Base-by-base conservation (phyloP, 495 filamentous ascomycete species). In the Penicillium fimorum region DNA sequence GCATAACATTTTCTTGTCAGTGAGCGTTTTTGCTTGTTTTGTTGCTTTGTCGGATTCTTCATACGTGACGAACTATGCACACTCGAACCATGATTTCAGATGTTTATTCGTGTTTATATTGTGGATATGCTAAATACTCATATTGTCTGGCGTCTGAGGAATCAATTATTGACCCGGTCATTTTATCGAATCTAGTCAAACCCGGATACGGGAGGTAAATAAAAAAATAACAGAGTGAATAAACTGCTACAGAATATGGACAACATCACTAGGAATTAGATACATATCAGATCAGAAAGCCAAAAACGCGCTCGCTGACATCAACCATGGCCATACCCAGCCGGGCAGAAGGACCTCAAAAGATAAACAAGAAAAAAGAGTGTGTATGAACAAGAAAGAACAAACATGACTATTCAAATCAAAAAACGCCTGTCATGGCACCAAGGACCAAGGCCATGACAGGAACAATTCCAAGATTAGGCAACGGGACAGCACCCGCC, bases 261-360 rank as follows among this genome's bases (percentile, higher is more conserved):
- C 44, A 50, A 56, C 33, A 24, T 44, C 18, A 56, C 35, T 50
- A 44, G 15, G 25, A 30, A 42, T 55, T 56, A 56, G 2, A 27
- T 53, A 47, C 30, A 49, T 20, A 41, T 53, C 30, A 40, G 4
- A 51, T 13, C 47, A 45, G 42, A 32, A 56, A 47, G 13, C 37
- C n/a, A 41, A 50, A 57, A 46, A 22, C 48, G 57, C 58, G 54
- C 62, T 54, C 60, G 66, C 66, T 68, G 44, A 58, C 63, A 59
- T 66, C 35, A 61, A 46, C 43, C 66, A 53, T 68, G 58, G 47
- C 58, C 50, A 40, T 56, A 53, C 29, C 42, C 43, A 47, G n/a
- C n/a, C 9, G 45, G 45, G 45, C 43, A 54, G 22, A 27, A 43
- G 24, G 43, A 40, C 35, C 48, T 47, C 47, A 45, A 58, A 35